A percentile compares a stretch with the other conserved stretches of the same genome.
These are phyloP conservation scores for Russula emetica DNA, from an alignment of 768 basidiomycete genomes.

Conservation along the genomic window DNA sequence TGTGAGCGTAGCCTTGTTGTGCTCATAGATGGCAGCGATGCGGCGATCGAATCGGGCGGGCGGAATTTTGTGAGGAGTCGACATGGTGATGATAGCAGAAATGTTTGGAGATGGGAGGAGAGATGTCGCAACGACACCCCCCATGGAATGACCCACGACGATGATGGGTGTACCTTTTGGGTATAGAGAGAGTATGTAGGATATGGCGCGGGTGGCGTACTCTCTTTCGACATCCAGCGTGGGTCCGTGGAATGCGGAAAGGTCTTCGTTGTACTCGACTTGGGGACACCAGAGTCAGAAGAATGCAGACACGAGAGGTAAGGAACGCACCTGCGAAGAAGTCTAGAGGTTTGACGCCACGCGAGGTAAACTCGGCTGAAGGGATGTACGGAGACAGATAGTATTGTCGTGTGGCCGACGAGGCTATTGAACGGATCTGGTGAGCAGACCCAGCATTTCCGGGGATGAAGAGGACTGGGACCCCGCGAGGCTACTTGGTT, in stretches of 20 bases:
- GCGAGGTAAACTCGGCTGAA: slow-evolving; percentile 49
- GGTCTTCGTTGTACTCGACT: slow-evolving; percentile 97
- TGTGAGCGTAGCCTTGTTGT: slow-evolving; percentile 41
- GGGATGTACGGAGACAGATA: slow-evolving; percentile 56
- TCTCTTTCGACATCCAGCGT: slow-evolving; percentile 79
- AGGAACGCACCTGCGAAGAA: slow-evolving; percentile 71
- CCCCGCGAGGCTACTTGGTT: slow-evolving; percentile 42
- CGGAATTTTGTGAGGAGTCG: slow-evolving; percentile 83
- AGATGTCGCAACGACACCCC: slow-evolving; percentile 83
- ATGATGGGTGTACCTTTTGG: slow-evolving; percentile 58
- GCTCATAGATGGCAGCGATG: slow-evolving; percentile 68
- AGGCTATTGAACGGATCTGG: slow-evolving; percentile 93
- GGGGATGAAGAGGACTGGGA: slow-evolving; percentile 94
- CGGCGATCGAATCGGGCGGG: slow-evolving; percentile 83
- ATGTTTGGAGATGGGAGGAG: slow-evolving; percentile 65
- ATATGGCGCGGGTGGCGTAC: slow-evolving; percentile 67
- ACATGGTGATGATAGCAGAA: slow-evolving; percentile 89
- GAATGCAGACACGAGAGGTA: not conserved
- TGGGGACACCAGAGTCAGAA: slow-evolving; percentile 2
- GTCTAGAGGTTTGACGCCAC: slow-evolving; percentile 58
- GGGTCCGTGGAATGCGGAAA: slow-evolving; percentile 90
- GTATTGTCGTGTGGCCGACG: slow-evolving; percentile 80
- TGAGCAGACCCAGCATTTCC: slow-evolving; percentile 95
- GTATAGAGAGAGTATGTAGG: slow-evolving; percentile 78
- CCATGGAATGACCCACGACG: slow-evolving; percentile 95